A percentile compares a stretch with the other conserved stretches of the same genome.
These are phyloP conservation scores for Miscanthus lutarioriparius DNA, from an alignment of 176 grass and related monocot species.

Conservation along the genomic window DNA sequence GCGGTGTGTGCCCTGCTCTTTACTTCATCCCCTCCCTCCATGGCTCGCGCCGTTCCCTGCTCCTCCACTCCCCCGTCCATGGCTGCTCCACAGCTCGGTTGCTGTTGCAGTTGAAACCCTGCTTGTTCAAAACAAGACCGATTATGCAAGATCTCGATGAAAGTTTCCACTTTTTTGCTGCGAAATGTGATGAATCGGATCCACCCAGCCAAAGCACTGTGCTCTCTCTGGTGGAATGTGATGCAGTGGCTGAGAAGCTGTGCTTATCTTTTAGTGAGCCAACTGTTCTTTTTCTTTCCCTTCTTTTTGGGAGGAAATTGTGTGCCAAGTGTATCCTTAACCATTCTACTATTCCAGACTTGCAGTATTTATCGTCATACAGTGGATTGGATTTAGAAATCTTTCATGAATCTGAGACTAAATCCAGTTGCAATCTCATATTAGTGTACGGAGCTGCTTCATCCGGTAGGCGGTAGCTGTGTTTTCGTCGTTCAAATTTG, in stretches of 20 bases:
- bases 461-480: not conserved
- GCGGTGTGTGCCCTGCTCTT: slow-evolving; percentile 1
- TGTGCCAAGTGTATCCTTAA: not conserved
- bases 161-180: not conserved
- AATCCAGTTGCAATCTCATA: not conserved
- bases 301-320: not conserved
- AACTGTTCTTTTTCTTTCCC: not conserved
- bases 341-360: not conserved
- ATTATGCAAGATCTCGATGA: not conserved
- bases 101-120: not conserved
- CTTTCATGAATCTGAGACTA: not conserved
- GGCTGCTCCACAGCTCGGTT: not conserved
- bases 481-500: not conserved
- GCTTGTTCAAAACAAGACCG: not conserved
- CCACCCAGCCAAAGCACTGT: not conserved
- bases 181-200: not conserved
- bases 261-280: not conserved
- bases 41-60: not conserved
- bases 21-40: not conserved
- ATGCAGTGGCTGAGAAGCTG: too few species aligned
- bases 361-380: not conserved
- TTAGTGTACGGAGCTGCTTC: not conserved
- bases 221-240: too few species aligned
- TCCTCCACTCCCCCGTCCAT: not conserved
- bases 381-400: not conserved